These are phyloP conservation scores for Kwoniella pini DNA, from an alignment of 768 basidiomycete species.

Conservation along the genomic window DNA sequence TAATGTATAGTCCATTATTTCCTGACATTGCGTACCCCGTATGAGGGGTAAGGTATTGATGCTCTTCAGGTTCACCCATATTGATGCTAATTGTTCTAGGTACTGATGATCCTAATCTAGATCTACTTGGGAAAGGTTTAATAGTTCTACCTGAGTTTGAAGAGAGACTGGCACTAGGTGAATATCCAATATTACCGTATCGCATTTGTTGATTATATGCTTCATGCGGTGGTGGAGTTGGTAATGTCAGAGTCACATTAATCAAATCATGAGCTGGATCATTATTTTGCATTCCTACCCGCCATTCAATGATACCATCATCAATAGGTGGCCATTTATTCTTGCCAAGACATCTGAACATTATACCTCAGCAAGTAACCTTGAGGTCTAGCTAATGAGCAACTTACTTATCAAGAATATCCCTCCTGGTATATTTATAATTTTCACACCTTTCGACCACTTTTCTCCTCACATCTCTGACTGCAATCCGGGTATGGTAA, in stretches of 20 bases:
- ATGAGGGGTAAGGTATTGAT: not conserved
- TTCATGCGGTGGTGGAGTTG: constrained; percentile 37
- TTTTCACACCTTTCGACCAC: constrained; percentile 54
- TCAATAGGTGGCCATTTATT: constrained; percentile 54
- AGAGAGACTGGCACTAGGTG: not conserved
- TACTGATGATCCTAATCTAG: constrained; percentile 24
- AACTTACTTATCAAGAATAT: constrained; percentile 54
- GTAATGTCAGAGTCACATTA: constrained; percentile 44
- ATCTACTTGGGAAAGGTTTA: constrained; percentile 36
- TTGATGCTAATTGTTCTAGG: constrained; percentile 32
- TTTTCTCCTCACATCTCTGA: constrained; percentile 52
- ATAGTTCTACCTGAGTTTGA: constrained; percentile 20
- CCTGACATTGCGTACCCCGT: not conserved
- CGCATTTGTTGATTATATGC: constrained; percentile 24
- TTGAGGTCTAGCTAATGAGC: not conserved
- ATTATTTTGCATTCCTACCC: constrained; percentile 22
- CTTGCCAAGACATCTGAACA: constrained; percentile 45
- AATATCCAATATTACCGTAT: constrained; percentile 13
- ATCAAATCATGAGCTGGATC: constrained; percentile 49
- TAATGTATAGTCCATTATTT: not conserved
- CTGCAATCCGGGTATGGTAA: constrained; percentile 48
- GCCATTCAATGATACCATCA: constrained; percentile 48
- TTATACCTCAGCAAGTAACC: constrained; percentile 6
- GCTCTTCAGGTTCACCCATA: constrained; percentile 31
- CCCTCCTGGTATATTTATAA: constrained; percentile 55